Evolutionary conservation across 148 eudicot species (phyloP), one percentile per base, ranked within the genome.

Genomic region (Beta vulgaris): DNA sequence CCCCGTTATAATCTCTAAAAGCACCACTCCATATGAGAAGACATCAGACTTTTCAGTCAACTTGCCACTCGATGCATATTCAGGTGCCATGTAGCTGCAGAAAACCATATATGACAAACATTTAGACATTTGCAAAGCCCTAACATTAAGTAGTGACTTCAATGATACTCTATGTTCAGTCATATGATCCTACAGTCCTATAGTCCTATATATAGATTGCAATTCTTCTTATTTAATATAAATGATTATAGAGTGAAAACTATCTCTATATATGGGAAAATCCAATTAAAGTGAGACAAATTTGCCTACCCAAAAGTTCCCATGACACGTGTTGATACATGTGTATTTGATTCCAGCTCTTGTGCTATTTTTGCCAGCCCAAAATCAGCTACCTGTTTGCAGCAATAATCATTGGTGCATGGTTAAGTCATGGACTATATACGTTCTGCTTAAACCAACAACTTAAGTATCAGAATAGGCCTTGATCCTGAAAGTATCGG

Each of bases 31-130:
- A 42, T 86, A 95, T 8, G 98, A 95, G 78, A 83, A 95, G 51
- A 95, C 97, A 84, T 95, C 97, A 6, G 97, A 95, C 68, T 95
- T 95, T 77, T 95, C 98, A 26, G 98, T 90, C 79, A 95, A 77
- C 82, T 95, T 95, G 31, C 98, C 96, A 80, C 90, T 88, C 64
- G 97, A 87, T 76, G 98, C 98, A 76, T 92, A 95, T 79, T 95
- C 98, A 39, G 98, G 98, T 76, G 98, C 96, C 97, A 95, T 83
- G 81, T 95, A 95, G 66, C 98, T 95, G 87, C 51, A 73, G 23
- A 67, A 15, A 43, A 32, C 69, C 62, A 72, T 18, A 64, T 7
- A 23, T 35, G 60, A 36, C 29, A 53, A 9, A 13, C 6, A 44
- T 21, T 61, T 35, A 34, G 69, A n/a, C 44, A 74, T 29, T 12